A percentile compares a stretch with the other conserved stretches of the same genome.
These are phyloP conservation scores for Pyrenula massariospora DNA, from an alignment of 495 filamentous ascomycete species.

Conservation along the genomic window DNA sequence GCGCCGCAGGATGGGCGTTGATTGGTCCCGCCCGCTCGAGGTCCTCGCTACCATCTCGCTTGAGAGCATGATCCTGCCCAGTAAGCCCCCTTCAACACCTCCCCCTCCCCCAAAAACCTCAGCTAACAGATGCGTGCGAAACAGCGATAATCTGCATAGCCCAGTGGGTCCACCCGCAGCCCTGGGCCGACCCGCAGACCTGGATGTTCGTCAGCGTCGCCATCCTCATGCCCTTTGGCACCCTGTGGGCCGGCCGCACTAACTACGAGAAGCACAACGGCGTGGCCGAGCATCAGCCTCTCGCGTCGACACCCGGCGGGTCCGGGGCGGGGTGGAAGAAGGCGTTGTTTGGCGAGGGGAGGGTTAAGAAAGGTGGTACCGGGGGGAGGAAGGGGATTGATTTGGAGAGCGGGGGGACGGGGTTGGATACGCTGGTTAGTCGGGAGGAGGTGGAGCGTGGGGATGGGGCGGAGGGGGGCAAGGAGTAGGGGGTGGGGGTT, in stretches of 20 bases:
- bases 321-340: background rate
- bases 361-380: too few relatives aligned
- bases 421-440: background rate
- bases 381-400: background rate
- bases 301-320: background rate
- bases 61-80: background rate
- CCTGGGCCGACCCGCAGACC: conserved; percentile 12
- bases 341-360: background rate
- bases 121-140: background rate
- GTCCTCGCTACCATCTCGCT: background rate
- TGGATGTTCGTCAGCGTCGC: conserved; percentile 10
- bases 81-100: background rate
- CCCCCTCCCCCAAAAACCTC: background rate
- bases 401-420: background rate
- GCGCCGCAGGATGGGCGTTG: background rate
- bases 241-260: background rate
- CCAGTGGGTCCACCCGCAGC: conserved; percentile 6
- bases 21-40: background rate
- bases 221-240: conserved; percentile 9
- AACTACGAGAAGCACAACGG: background rate
- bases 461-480: background rate
- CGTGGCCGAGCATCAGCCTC: background rate
- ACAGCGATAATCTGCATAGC: background rate
- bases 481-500: background rate
- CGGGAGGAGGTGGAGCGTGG: background rate